phyloP scores from a whole-genome alignment of 495 filamentous ascomycete genomes.

The Hypoxylon cercidicola region DNA sequence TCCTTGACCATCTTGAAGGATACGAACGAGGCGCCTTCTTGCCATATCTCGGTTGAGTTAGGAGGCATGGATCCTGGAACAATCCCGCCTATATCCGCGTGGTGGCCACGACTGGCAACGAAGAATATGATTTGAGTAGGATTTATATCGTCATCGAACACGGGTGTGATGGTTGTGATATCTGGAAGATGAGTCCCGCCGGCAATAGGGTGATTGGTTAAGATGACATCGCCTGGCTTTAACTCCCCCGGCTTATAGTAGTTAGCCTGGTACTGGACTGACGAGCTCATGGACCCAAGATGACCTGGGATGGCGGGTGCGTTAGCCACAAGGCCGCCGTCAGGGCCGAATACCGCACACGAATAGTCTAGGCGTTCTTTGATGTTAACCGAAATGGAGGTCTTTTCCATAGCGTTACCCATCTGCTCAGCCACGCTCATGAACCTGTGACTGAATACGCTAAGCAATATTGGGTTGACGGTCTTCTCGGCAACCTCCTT shows the following conservation, averaged over 20 bases:
- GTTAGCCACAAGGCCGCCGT: slow-evolving; percentile 92
- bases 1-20: slow-evolving; percentile 76
- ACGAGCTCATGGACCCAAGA: slow-evolving; percentile 88
- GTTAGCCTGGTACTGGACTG: slow-evolving; percentile 87
- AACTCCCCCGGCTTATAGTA: slow-evolving; percentile 91
- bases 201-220: slow-evolving; percentile 93
- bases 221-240: slow-evolving; percentile 89
- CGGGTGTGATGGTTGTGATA: slow-evolving; percentile 93
- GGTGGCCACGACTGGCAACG: slow-evolving; percentile 89
- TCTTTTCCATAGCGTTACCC: slow-evolving; percentile 95
- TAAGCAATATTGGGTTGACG: no score
- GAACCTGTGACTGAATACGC: slow-evolving; percentile 96
- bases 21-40: slow-evolving; percentile 94
- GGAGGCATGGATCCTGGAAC: slow-evolving; percentile 91
- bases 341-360: slow-evolving; percentile 90
- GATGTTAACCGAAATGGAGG: slow-evolving; percentile 95
- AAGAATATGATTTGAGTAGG: slow-evolving; percentile 96
- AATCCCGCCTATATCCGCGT: slow-evolving; percentile 97
- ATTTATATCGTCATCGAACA: slow-evolving; percentile 78
- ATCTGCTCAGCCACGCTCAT: slow-evolving; percentile 99
- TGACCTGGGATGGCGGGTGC: slow-evolving; percentile 95
- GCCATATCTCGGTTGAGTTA: slow-evolving; percentile 74
- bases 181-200: slow-evolving; percentile 86
- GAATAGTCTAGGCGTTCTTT: slow-evolving; percentile 98
- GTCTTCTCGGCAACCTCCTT: no score